These are phyloP conservation scores for Trypanosoma grayi DNA, from an alignment of 208 protist genomes.

Conservation along the genomic window DNA sequence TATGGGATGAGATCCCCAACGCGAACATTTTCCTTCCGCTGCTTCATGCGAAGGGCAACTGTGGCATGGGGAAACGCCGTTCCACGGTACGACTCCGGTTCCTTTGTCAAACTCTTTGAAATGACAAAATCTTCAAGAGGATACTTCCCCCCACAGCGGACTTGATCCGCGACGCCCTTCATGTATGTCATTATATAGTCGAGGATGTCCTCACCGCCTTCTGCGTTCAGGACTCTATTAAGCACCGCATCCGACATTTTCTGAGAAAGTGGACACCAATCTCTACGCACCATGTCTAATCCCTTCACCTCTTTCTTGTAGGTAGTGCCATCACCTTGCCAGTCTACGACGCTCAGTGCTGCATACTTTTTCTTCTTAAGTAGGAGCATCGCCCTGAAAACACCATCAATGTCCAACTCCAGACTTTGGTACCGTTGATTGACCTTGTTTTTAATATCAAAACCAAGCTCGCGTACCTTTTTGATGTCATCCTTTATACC, in stretches of 20 bases:
- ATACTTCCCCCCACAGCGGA: constrained; percentile 61
- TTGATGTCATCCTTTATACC: constrained; percentile 85
- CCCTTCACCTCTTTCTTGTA: constrained; percentile 96
- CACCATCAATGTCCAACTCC: constrained; percentile 99
- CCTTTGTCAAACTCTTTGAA: constrained; percentile 97
- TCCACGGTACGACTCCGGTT: constrained; percentile 94
- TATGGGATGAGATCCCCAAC: constrained; percentile 96
- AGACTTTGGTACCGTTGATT: constrained; percentile 97
- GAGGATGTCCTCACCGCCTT: constrained; percentile 82
- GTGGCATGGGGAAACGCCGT: constrained; percentile 93
- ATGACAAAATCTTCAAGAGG: constrained; percentile 95
- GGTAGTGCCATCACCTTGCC: constrained; percentile 56
- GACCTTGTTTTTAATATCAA: constrained; percentile 93
- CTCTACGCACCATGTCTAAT: constrained; percentile 99
- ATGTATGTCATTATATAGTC: constrained; percentile 94
- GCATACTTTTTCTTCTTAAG: constrained; percentile 96
- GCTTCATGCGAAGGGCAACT: constrained; percentile 93
- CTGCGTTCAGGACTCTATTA: constrained; percentile 91
- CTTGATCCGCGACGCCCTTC: constrained; percentile 62
- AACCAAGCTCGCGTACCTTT: constrained; percentile 87
- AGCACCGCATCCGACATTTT: constrained; percentile 92
- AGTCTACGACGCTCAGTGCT: constrained; percentile 77
- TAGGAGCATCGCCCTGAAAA: constrained; percentile 98
- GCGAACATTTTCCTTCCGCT: constrained; percentile 88
- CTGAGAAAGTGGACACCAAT: constrained; percentile 99